A percentile compares a stretch with the other conserved stretches of the same genome.
Evolutionary conservation across 2,329 filamentous ascomycete genomes (phyloP).

Genomic region (Dactylellina cionopaga): DNA sequence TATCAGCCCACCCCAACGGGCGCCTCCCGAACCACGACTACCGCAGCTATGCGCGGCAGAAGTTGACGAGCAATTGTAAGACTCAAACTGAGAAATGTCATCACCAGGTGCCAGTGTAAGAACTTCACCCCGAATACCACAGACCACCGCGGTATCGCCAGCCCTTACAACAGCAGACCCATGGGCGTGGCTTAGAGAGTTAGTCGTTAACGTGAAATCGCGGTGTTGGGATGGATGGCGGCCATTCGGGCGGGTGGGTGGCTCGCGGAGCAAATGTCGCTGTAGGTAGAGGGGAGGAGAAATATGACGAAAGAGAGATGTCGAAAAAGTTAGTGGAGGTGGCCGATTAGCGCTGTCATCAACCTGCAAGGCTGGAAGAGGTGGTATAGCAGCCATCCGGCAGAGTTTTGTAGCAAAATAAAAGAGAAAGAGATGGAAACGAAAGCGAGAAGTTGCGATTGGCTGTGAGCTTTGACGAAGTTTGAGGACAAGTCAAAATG

Average conservation of each 20-base stretch:
- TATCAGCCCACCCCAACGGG: slow-evolving; percentile 73
- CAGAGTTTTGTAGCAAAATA: too few relatives aligned
- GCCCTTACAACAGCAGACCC: slow-evolving; percentile 88
- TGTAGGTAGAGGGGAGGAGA: slow-evolving; percentile 89
- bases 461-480: too few relatives aligned
- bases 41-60: slow-evolving; percentile 57
- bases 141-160: slow-evolving; percentile 94
- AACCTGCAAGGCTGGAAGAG: neutral
- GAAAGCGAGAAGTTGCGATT: too few relatives aligned
- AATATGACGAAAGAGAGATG: slow-evolving; percentile 85
- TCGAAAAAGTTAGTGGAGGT: slow-evolving; percentile 62
- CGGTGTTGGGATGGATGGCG: slow-evolving; percentile 77
- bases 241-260: slow-evolving; percentile 80
- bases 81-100: slow-evolving; percentile 60
- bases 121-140: slow-evolving; percentile 87
- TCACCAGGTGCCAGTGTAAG: slow-evolving; percentile 78
- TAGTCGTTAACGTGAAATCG: slow-evolving; percentile 78
- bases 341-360: neutral
- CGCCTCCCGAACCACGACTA: slow-evolving; percentile 58
- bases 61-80: slow-evolving; percentile 58
- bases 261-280: slow-evolving; percentile 74
- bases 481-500: too few relatives aligned
- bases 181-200: slow-evolving; percentile 86
- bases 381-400: neutral
- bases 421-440: too few relatives aligned